Percentiles rank a stretch among this genome's conserved stretches.
phyloP scores from a whole-genome alignment of 257 asterid genomes.

The Solanum clarkiae region DNA sequence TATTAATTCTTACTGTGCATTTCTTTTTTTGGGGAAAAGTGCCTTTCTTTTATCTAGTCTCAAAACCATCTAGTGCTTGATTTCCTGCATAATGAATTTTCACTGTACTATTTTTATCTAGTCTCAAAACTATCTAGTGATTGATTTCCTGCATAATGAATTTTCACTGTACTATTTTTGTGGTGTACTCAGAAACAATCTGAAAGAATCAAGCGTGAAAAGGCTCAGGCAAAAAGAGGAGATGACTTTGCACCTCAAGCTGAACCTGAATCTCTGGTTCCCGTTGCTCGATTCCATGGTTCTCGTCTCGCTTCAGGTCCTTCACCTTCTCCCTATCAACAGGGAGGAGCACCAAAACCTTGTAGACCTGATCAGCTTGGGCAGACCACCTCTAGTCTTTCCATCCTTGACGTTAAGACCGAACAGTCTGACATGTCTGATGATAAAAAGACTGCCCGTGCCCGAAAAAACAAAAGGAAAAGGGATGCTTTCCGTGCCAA shows the following conservation, averaged over 20 bases:
- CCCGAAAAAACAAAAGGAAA: not conserved
- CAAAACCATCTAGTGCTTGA: not conserved
- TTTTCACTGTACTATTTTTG: slow-evolving; percentile 7
- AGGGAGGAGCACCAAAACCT: slow-evolving; percentile 8
- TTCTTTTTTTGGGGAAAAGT: not conserved
- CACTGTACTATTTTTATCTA: slow-evolving; percentile 11
- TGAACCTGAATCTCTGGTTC: slow-evolving; percentile 71
- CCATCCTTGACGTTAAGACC: slow-evolving; percentile 16
- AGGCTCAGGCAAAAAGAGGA: slow-evolving; percentile 59
- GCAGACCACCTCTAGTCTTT: slow-evolving; percentile 2
- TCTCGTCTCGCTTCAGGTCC: slow-evolving; percentile 97
- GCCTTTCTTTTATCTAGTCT: not conserved
- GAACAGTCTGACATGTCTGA: slow-evolving; percentile 22
- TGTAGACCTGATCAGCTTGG: slow-evolving; percentile 32
- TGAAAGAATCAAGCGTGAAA: slow-evolving; percentile 79
- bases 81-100: not conserved
- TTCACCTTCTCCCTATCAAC: slow-evolving; percentile 67
- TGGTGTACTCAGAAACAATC: slow-evolving; percentile 55
- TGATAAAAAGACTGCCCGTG: slow-evolving; percentile 3
- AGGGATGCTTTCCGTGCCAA: slow-evolving; percentile 23
- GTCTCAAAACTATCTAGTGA: not conserved
- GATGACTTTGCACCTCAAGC: slow-evolving; percentile 71
- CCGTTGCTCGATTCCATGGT: slow-evolving; percentile 74
- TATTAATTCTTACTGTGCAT: not conserved
- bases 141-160: not conserved